Base-by-base conservation (phyloP, 257 asterid species). In the Petunia secreta region DNA sequence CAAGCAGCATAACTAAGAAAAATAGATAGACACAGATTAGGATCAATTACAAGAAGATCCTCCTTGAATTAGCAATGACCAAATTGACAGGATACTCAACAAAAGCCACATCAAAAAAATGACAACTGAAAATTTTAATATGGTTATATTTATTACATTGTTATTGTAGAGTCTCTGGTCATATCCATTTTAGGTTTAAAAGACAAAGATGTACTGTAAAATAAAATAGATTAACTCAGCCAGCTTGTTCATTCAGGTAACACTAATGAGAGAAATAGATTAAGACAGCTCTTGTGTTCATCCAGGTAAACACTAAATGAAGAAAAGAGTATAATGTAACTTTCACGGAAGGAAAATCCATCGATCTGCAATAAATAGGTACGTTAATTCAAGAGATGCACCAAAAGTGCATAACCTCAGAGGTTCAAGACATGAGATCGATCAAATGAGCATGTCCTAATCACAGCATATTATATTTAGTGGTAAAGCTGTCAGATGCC, bases 81-180 rank as follows among this genome's bases (percentile, higher is more conserved):
- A 66, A 67, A 77, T 75, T 5, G 48, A 14, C 69, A 55, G 64
- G 64, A 66, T 36, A 6, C 55, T 39, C 79, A 66, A 53, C 15
- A 14, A 36, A 41, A 39, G 38, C 10, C 59, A 15, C 71, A 75
- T 25, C 25, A 78, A 78, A 53, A 58, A 8, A 4, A 44, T 39
- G 63, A 41, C 14, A 34, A 40, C 68, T 78, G 64, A 78, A 63
- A n/a, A 36, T 5, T 57, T 57, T 57, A 34, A 34, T 57, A 57
- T 68, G 76, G 76, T 64, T 38, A 44, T 44, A 44, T 48, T 4
- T 25, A 44, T 44, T 14, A 53, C 9, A 11, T 68, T 44, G 76
- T 16, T 44, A 68, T 68, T 68, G 39, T 8, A 44, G 40, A 43
- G 16, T 41, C 75, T 37, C 40, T 68, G 57, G 40, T 46, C 58